These are phyloP conservation scores for Dothideomycetes sp. DNA, from an alignment of 2,329 filamentous ascomycete species.

Conservation along the genomic window DNA sequence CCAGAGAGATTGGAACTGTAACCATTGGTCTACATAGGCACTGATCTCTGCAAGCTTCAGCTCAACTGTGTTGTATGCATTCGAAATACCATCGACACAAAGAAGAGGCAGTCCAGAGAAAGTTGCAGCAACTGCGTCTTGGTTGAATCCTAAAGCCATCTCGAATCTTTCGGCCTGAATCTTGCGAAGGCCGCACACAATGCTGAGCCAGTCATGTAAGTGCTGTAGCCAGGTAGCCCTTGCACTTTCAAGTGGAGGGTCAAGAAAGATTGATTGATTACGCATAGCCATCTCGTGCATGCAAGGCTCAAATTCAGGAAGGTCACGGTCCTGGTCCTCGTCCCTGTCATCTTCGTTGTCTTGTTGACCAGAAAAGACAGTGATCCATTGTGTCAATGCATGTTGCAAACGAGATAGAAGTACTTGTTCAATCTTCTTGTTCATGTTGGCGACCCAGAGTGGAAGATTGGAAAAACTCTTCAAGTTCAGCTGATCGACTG, in stretches of 20 bases:
- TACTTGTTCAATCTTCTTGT: conserved; percentile 71
- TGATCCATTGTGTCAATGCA: conserved; percentile 80
- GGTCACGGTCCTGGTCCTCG: conserved; percentile 37
- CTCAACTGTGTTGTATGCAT: conserved; percentile 77
- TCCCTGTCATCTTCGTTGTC: conserved; percentile 23
- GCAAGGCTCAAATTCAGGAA: conserved; percentile 61
- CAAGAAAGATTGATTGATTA: conserved; percentile 94
- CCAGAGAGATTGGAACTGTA: conserved; percentile 98
- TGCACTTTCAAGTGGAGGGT: conserved; percentile 85
- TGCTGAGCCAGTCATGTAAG: conserved; percentile 84
- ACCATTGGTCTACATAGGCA: conserved; percentile 90
- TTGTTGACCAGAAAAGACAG: conserved; percentile 60
- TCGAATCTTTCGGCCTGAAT: conserved; percentile 94
- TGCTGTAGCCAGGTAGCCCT: conserved; percentile 89
- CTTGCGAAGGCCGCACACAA: conserved; percentile 85
- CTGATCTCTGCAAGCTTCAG: conserved; percentile 71
- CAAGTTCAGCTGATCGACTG: conserved; percentile 91
- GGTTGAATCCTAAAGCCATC: conserved; percentile 60
- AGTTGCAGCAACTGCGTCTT: conserved; percentile 53
- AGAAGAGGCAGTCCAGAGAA: conserved; percentile 79
- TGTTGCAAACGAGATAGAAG: conserved; percentile 73
- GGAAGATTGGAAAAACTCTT: conserved; percentile 92
- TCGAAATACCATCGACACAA: conserved; percentile 68
- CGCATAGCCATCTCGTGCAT: conserved; percentile 94
- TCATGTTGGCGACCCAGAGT: conserved; percentile 82